A percentile compares a stretch with the other conserved stretches of the same genome.
These are phyloP conservation scores for Stellera chamaejasme DNA, from an alignment of 345 rosid genomes.

Conservation along the genomic window DNA sequence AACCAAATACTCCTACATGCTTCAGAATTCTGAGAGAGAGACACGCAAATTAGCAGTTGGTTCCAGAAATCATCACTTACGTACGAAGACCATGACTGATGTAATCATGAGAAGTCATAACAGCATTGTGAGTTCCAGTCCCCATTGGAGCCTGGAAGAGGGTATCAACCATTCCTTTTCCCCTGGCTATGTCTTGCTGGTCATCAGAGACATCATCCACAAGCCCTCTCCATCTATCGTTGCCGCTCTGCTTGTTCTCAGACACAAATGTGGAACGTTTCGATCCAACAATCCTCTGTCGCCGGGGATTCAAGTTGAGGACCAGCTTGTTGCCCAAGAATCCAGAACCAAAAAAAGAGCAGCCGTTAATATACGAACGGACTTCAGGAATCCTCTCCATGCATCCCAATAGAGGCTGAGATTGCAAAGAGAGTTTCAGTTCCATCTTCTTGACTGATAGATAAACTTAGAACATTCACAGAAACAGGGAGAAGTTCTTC, in stretches of 20 bases:
- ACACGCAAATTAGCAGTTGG: no score
- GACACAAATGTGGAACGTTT: constrained; percentile 16
- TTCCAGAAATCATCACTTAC: constrained; percentile 20
- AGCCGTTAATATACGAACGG: constrained; percentile 21
- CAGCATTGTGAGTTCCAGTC: constrained; percentile 38
- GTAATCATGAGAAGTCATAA: constrained; percentile 41
- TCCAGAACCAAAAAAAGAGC: constrained; percentile 4
- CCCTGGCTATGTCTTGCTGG: constrained; percentile 50
- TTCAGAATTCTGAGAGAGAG: not conserved
- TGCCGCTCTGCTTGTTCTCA: constrained; percentile 33
- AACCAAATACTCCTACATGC: not conserved
- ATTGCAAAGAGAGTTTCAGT: constrained; percentile 1
- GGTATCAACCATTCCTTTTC: constrained; percentile 43
- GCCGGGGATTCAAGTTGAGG: constrained; percentile 11
- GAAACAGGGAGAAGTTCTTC: no score
- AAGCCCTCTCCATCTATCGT: constrained; percentile 41
- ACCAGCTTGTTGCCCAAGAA: constrained; percentile 24
- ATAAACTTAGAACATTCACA: no score
- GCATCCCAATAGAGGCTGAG: not conserved
- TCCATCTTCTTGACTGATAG: not conserved
- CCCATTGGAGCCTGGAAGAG: constrained; percentile 53
- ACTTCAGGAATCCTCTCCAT: not conserved
- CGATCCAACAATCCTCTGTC: constrained; percentile 2
- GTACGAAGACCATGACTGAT: constrained; percentile 38
- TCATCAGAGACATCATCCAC: constrained; percentile 33